Base-by-base conservation (phyloP, 257 asterid genomes). In the Plantago elongata region DNA sequence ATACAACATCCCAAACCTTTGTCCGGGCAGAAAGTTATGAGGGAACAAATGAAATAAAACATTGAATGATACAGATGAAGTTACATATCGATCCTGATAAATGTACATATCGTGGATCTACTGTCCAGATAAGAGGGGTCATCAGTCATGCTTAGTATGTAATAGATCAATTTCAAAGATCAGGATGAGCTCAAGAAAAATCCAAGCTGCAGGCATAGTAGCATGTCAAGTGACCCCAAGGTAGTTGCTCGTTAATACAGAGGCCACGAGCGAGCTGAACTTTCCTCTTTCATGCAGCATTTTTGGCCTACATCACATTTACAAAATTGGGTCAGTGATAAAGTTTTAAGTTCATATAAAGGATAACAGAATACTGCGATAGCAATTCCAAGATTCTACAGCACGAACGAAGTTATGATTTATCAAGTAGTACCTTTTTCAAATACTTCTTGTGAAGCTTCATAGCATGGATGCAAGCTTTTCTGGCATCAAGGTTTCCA, bases 361-460 rank as follows among this genome's bases (percentile, higher is more conserved):
- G 40, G 8, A 34, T 34, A 3, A 34, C 40, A 5, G 8, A 1
- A 34, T 34, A 34, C 40, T 34, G 3, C 2, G 40, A 34, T 34
- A 34, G 40, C 40, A 34, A 34, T 34, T 34, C 4, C n/a, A 10
- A 11, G 10, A 22, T 48, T 48, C 52, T 48, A 16, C 16, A 48
- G 17, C 52, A 48, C 50, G 4, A 47, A 49, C 62, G 38, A 47
- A 18, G 48, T 10, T 37, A 42, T 15, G 34, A 9, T 9, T 0
- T 34, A 14, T 22, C 27, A 22, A 22, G 27, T 22, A 11, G 8
- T 73, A 86, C 97, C 94, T 84, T 83, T 66, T 73, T 89, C 4
- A 89, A 77, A 73, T 89, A 89, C 56, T 89, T 81, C 82, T 87
- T 89, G 83, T 87, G 97, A 75, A 89, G 87, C 78, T 89, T 89